These are phyloP conservation scores for Phyllosticta ampelicida DNA, from an alignment of 2,329 filamentous ascomycete species.

Conservation along the genomic window DNA sequence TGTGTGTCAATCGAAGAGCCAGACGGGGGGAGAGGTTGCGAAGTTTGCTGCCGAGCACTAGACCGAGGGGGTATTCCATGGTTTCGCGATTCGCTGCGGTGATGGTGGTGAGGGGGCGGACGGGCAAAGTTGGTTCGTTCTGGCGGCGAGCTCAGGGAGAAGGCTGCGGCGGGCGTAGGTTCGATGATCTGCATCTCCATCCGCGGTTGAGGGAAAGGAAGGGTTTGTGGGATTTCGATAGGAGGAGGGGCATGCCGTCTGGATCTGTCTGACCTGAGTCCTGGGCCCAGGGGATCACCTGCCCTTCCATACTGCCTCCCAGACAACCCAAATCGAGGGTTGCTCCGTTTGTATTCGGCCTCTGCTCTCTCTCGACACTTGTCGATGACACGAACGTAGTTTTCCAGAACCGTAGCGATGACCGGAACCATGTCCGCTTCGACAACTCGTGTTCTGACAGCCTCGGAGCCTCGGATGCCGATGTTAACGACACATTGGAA, in stretches of 20 bases:
- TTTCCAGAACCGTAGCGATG: conserved; percentile 94
- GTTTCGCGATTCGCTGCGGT: conserved; percentile 38
- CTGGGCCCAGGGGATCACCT: conserved; percentile 25
- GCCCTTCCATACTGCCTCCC: conserved; percentile 31
- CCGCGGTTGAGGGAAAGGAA: conserved; percentile 35
- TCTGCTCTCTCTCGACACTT: conserved; percentile 81
- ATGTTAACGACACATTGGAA: conserved; percentile 99
- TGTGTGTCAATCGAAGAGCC: conserved; percentile 57
- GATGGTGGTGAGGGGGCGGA: conserved; percentile 44
- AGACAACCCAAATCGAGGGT: conserved; percentile 29
- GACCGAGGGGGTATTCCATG: conserved; percentile 8
- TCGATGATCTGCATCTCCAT: conserved; percentile 46
- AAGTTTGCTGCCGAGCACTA: conserved; percentile 21
- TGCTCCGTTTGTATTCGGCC: conserved; percentile 57
- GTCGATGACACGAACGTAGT: conserved; percentile 94
- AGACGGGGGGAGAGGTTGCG: conserved; percentile 40
- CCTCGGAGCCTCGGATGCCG: conserved; percentile 88
- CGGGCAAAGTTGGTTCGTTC: conserved; percentile 56
- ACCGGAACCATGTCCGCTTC: conserved; percentile 99
- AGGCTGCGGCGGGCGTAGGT: conserved; percentile 50
- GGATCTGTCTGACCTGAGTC: conserved; percentile 32
- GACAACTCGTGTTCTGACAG: conserved; percentile 85
- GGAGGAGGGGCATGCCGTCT: conserved; percentile 76
- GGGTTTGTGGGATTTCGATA: conserved; percentile 62
- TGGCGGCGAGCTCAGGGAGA: conserved; percentile 58